Evolutionary conservation across 495 filamentous ascomycete species (phyloP).

Genomic region (Glarea lozoyensis): DNA sequence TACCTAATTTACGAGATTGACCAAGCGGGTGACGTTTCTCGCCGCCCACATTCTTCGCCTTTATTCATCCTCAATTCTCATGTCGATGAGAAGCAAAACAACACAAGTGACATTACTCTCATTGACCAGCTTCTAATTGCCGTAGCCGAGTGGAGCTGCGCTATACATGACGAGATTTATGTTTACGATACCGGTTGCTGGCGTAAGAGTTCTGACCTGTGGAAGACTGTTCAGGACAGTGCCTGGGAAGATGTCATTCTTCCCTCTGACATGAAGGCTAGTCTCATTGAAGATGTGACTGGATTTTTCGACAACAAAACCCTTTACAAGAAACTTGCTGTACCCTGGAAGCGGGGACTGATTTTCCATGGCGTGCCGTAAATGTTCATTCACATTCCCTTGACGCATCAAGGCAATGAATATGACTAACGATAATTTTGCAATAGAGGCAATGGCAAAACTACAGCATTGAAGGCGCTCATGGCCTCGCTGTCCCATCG

Average conservation of each 20-base stretch:
- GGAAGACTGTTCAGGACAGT: conserved; percentile 37
- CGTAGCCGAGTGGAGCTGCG: conserved; percentile 27
- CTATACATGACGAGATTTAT: conserved; percentile 52
- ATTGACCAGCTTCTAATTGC: conserved; percentile 7
- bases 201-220: conserved; percentile 49
- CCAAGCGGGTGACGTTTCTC: too few species aligned
- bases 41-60: too few species aligned
- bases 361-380: conserved; percentile 49
- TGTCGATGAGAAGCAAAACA: too few species aligned
- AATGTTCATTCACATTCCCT: too few species aligned
- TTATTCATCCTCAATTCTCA: too few species aligned
- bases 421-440: too few species aligned
- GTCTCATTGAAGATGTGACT: conserved; percentile 44
- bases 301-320: conserved; percentile 46
- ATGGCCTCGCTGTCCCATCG: conserved; percentile 42
- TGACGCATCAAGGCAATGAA: too few species aligned
- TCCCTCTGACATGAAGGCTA: conserved; percentile 46
- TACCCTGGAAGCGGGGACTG: conserved; percentile 54
- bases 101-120: too few species aligned
- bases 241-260: conserved; percentile 57
- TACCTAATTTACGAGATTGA: not conserved
- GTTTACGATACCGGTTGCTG: conserved; percentile 51
- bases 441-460: conserved; percentile 64
- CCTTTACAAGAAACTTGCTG: conserved; percentile 45
- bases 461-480: conserved; percentile 54